Percentiles rank a stretch among this genome's conserved stretches.
phyloP scores from a whole-genome alignment of 2,329 filamentous ascomycete species.

The Talaromyces sp. region DNA sequence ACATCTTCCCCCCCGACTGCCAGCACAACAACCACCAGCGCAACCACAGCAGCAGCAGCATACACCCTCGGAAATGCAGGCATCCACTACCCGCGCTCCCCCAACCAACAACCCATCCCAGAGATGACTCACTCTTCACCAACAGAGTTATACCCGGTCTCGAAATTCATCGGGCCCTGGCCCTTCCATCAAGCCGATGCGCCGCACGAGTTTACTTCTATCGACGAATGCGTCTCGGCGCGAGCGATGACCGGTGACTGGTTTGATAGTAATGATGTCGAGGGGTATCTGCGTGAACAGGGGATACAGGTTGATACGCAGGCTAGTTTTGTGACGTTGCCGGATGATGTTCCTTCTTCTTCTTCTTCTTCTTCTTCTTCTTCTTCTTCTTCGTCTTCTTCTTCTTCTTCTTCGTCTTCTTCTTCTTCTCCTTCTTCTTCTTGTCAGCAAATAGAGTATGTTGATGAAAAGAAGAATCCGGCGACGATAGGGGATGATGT shows the following conservation, averaged over 20 bases:
- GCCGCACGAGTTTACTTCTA: conserved; percentile 22
- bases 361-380: neutral
- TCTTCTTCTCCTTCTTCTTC: neutral
- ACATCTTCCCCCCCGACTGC: neutral
- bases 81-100: conserved; percentile 54
- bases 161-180: conserved; percentile 15
- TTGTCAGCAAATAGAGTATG: neutral
- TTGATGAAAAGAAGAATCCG: neutral
- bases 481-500: neutral
- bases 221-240: conserved; percentile 31
- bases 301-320: conserved; percentile 28
- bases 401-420: neutral
- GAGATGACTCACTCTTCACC: neutral
- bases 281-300: conserved; percentile 60
- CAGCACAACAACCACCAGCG: neutral
- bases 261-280: conserved; percentile 70
- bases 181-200: conserved; percentile 19
- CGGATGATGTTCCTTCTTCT: neutral
- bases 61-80: conserved; percentile 66
- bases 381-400: neutral
- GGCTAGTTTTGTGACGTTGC: conserved; percentile 23
- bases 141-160: conserved; percentile 22
- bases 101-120: conserved; percentile 24
- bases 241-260: conserved; percentile 68
- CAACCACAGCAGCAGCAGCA: conserved; percentile 41